These are phyloP conservation scores for Melampsora americana DNA, from an alignment of 1,284 basidiomycete genomes.

Conservation along the genomic window DNA sequence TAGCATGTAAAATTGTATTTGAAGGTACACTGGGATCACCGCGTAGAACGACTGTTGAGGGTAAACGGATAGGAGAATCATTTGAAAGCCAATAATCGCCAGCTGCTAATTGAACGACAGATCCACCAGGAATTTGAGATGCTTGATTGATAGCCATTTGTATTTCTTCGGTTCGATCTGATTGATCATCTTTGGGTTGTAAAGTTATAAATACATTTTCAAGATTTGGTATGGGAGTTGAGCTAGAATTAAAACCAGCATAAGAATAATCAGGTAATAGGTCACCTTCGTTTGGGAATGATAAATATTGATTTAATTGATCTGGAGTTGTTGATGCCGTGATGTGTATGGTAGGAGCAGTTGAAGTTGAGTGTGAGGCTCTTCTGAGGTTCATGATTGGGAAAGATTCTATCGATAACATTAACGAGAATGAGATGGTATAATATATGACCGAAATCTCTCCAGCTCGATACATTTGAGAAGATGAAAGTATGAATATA, in stretches of 20 bases:
- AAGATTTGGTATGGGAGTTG: constrained; percentile 17
- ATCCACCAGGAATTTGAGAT: constrained; percentile 14
- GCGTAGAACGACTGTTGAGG: constrained; percentile 26
- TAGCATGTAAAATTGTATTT: constrained; percentile 26
- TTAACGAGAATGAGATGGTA: too few species aligned
- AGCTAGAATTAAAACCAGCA: constrained; percentile 34
- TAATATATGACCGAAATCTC: too few species aligned
- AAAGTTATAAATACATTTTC: constrained; percentile 18
- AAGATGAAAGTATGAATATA: too few species aligned
- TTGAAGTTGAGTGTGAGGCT: too few species aligned
- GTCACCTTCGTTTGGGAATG: constrained; percentile 12
- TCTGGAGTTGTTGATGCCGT: not conserved
- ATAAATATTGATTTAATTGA: constrained; percentile 9
- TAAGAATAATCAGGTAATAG: constrained; percentile 40
- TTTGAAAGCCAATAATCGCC: constrained; percentile 30
- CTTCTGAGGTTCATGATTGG: too few species aligned
- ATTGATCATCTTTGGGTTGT: constrained; percentile 25
- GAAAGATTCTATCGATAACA: too few species aligned
- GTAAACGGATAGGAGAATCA: constrained; percentile 14
- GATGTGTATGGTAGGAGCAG: not conserved
- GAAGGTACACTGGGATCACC: constrained; percentile 31
- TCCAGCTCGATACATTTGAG: too few species aligned
- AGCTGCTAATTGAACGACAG: constrained; percentile 22
- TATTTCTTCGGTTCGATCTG: constrained; percentile 30
- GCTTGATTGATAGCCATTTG: constrained; percentile 38